These are phyloP conservation scores for Zygoascus tannicola DNA, from an alignment of 805 yeast genomes.

Conservation along the genomic window DNA sequence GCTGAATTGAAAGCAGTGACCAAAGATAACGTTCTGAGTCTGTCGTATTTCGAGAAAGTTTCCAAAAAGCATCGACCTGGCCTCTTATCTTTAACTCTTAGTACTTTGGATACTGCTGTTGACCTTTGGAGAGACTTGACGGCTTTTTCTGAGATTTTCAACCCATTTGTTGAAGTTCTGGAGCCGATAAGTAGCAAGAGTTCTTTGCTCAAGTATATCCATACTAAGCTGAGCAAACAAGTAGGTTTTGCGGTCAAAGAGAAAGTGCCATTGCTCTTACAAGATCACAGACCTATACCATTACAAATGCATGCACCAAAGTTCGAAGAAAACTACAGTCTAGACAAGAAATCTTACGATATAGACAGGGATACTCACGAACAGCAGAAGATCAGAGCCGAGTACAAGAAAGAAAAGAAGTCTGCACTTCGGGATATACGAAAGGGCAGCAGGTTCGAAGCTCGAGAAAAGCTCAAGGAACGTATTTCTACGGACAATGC, in stretches of 20 bases:
- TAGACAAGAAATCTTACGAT: constrained; percentile 88
- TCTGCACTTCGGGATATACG: constrained; percentile 82
- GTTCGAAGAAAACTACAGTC: constrained; percentile 92
- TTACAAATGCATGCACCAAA: constrained; percentile 81
- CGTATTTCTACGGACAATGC: constrained; percentile 66
- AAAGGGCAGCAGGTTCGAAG: constrained; percentile 76
- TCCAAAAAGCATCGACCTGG: background rate
- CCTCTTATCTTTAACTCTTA: background rate
- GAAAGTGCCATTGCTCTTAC: constrained; percentile 67
- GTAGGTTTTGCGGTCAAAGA: constrained; percentile 39
- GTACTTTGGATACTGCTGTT: background rate
- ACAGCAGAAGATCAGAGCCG: constrained; percentile 68
- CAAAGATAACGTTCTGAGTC: background rate
- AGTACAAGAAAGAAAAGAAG: constrained; percentile 87
- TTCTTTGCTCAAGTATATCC: background rate
- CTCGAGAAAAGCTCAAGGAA: constrained; percentile 72
- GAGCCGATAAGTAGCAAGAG: constrained; percentile 29
- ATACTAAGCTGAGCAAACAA: constrained; percentile 39
- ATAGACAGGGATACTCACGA: constrained; percentile 75
- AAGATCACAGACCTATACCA: constrained; percentile 74
- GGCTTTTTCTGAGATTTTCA: constrained; percentile 50
- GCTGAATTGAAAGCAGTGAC: background rate
- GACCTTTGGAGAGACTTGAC: constrained; percentile 52
- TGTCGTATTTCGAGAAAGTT: background rate
- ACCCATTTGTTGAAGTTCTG: constrained; percentile 39